Conservation (phyloP, 2,329 filamentous ascomycete genomes). For the Trichoderma sp. region DNA sequence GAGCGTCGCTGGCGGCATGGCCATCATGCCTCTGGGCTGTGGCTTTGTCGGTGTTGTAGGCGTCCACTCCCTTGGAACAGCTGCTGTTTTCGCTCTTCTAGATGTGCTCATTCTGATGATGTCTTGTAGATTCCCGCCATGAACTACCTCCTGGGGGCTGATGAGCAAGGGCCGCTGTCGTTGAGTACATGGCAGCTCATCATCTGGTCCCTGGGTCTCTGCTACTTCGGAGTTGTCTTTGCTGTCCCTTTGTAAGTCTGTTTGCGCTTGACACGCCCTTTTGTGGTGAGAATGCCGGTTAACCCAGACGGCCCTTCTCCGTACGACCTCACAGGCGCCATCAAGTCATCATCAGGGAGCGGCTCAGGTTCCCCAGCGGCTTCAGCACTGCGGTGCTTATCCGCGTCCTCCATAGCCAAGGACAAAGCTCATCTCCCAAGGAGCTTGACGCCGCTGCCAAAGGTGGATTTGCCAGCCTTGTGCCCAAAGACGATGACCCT, state of each 20-base stretch:
- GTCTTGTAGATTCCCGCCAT: slow-evolving; percentile 72
- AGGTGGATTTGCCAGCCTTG: slow-evolving; percentile 49
- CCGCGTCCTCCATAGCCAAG: slow-evolving; percentile 75
- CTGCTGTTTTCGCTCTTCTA: background rate
- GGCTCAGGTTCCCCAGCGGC: slow-evolving; percentile 90
- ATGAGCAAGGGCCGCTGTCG: slow-evolving; percentile 76
- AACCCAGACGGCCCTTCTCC: slow-evolving; percentile 3
- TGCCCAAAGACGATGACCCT: slow-evolving; percentile 38
- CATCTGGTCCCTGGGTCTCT: slow-evolving; percentile 88
- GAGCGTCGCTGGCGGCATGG: slow-evolving; percentile 91
- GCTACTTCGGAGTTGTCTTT: slow-evolving; percentile 96
- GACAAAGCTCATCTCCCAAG: slow-evolving; percentile 39
- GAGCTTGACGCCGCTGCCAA: slow-evolving; percentile 43
- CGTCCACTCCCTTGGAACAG: slow-evolving; percentile 27
- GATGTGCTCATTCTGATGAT: slow-evolving; percentile 25
- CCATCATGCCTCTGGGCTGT: slow-evolving; percentile 93
- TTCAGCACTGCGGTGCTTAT: slow-evolving; percentile 96
- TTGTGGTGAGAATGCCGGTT: background rate
- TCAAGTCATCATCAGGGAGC: slow-evolving; percentile 91
- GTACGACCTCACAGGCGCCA: slow-evolving; percentile 55
- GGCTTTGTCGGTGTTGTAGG: slow-evolving; percentile 86
- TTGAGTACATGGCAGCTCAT: slow-evolving; percentile 77
- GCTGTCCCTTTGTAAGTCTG: slow-evolving; percentile 73
- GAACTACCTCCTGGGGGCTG: slow-evolving; percentile 76
- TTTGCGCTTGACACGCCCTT: background rate